Conservation (phyloP, 2,329 filamentous ascomycete species). For the Grosmannia penicillata region DNA sequence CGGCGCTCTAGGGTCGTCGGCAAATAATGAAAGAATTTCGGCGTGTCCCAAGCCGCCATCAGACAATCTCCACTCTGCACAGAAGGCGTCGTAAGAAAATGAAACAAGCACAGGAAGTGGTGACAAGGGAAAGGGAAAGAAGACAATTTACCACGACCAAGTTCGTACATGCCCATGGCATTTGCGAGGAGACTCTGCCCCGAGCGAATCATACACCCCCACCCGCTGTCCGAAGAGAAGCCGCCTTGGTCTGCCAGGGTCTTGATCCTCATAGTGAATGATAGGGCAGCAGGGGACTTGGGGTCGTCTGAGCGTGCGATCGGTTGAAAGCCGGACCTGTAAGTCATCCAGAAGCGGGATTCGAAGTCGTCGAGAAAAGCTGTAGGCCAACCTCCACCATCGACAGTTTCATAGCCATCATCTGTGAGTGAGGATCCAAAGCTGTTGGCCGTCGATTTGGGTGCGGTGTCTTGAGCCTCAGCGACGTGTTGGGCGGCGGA, state of each 20-base stretch:
- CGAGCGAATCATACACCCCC: constrained; percentile 98
- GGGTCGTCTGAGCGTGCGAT: constrained; percentile 71
- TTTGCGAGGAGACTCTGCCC: constrained; percentile 90
- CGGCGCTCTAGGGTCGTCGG: constrained; percentile 70
- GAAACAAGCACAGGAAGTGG: neutral
- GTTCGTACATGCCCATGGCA: constrained; percentile 52
- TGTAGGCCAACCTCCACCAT: constrained; percentile 58
- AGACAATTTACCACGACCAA: constrained; percentile 57
- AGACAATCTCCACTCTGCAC: constrained; percentile 58
- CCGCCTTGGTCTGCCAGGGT: constrained; percentile 63
- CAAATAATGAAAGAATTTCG: constrained; percentile 64
- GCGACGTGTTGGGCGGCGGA: constrained; percentile 6
- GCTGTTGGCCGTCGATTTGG: constrained; percentile 34
- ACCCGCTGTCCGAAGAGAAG: constrained; percentile 88
- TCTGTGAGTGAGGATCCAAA: constrained; percentile 36
- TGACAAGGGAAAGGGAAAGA: neutral
- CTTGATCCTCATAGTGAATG: constrained; percentile 70
- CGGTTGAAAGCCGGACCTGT: constrained; percentile 69
- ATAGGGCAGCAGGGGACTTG: constrained; percentile 56
- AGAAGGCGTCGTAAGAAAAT: neutral
- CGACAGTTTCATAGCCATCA: constrained; percentile 21
- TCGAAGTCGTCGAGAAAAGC: constrained; percentile 87
- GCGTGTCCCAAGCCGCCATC: constrained; percentile 45
- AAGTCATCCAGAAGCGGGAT: constrained; percentile 90
- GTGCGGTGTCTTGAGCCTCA: constrained; percentile 25